Conservation (phyloP, 768 basidiomycete genomes). For the Auriscalpium orientale region DNA sequence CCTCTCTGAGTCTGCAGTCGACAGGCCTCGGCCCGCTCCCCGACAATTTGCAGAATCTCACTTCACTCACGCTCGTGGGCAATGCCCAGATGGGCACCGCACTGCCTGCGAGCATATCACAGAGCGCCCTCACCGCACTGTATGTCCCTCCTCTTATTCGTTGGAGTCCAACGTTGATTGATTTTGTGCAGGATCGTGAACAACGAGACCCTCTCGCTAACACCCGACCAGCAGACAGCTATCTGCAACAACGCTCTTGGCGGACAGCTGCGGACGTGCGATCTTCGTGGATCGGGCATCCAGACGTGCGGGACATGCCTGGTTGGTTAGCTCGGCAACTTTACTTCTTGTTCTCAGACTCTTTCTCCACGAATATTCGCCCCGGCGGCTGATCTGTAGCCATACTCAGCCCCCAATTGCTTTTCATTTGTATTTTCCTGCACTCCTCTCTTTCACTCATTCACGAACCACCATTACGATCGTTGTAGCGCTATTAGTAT, state of each 20-base stretch:
- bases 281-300: constrained; percentile 13
- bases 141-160: constrained; percentile 17
- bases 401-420: neutral
- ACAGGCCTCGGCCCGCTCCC: constrained; percentile 32
- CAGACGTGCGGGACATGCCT: constrained; percentile 12
- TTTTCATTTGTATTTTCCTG: neutral
- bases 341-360: neutral
- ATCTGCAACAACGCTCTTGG: constrained; percentile 1
- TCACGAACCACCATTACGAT: too few relatives aligned
- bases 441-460: too few relatives aligned
- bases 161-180: neutral
- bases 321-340: constrained; percentile 4
- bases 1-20: constrained; percentile 33
- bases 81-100: constrained; percentile 32
- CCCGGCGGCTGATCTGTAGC: neutral
- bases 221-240: constrained; percentile 7
- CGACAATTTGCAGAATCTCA: constrained; percentile 26
- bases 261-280: constrained; percentile 8
- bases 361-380: neutral
- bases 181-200: constrained; percentile 9
- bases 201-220: constrained; percentile 9
- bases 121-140: constrained; percentile 31
- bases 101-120: constrained; percentile 29
- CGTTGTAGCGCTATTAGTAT: too few relatives aligned
- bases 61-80: constrained; percentile 31